Percentiles rank a stretch among this genome's conserved stretches.
Evolutionary conservation across 768 basidiomycete genomes (phyloP).

Genomic region (Boletellus ananas): DNA sequence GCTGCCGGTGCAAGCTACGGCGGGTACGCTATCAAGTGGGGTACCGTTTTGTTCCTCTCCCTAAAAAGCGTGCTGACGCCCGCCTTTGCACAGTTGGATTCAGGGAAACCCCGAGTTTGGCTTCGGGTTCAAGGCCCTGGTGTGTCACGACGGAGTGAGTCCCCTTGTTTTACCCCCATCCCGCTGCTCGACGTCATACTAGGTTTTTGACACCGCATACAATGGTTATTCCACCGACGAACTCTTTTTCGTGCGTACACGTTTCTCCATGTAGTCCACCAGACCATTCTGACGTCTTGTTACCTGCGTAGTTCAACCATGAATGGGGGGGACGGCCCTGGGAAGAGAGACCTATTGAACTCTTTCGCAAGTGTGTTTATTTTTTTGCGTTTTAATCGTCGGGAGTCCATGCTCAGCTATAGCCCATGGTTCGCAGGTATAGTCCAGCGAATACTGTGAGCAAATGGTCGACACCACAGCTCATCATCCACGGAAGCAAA

Average conservation of each 20-base stretch:
- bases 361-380: conserved; percentile 56
- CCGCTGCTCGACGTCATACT: neutral
- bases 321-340: conserved; percentile 85
- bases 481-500: conserved; percentile 83
- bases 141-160: conserved; percentile 86
- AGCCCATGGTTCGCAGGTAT: conserved; percentile 38
- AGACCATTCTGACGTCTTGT: neutral
- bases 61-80: conserved; percentile 1
- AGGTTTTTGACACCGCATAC: conserved; percentile 75
- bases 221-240: conserved; percentile 91
- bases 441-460: conserved; percentile 79
- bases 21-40: conserved; percentile 85
- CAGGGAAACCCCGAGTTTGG: conserved; percentile 88
- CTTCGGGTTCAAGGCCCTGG: conserved; percentile 87
- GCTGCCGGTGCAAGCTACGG: conserved; percentile 85
- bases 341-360: conserved; percentile 52
- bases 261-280: neutral
- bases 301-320: conserved; percentile 62
- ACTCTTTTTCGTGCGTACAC: conserved; percentile 72
- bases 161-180: conserved; percentile 3
- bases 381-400: neutral
- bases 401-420: neutral
- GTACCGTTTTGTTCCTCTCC: neutral
- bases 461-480: conserved; percentile 83
- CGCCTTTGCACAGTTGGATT: conserved; percentile 65